Conservation (phyloP, 2,329 filamentous ascomycete genomes). For the Diaporthe sp. region DNA sequence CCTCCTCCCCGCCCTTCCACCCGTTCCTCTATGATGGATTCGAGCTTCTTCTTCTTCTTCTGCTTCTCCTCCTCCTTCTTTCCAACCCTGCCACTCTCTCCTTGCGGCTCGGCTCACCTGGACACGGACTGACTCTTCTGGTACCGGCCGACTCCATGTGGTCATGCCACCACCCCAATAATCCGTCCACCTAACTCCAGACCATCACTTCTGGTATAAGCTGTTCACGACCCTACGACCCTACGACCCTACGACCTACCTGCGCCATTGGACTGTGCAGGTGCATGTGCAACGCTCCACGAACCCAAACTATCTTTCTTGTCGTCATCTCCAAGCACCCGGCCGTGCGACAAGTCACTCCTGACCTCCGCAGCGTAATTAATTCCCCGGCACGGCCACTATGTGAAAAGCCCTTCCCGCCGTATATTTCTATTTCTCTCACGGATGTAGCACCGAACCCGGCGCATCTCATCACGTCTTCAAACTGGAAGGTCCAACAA, state of each 20-base stretch:
- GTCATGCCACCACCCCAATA: constrained; percentile 28
- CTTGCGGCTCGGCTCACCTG: constrained; percentile 23
- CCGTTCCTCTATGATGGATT: constrained; percentile 27
- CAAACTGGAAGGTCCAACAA: background rate
- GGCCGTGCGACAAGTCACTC: background rate
- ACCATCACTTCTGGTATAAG: constrained; percentile 15
- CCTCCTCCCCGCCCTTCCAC: constrained; percentile 22
- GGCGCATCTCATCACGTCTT: background rate
- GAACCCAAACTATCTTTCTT: background rate
- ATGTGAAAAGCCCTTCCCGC: constrained; percentile 18
- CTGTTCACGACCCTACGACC: background rate
- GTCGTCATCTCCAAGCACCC: background rate
- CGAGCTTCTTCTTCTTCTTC: constrained; percentile 7
- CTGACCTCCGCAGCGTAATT: background rate
- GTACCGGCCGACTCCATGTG: background rate
- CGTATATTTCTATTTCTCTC: background rate
- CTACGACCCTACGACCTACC: background rate
- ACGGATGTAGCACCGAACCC: background rate
- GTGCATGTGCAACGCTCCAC: constrained; percentile 6
- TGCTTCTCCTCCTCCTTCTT: background rate
- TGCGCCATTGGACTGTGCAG: background rate
- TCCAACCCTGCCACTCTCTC: constrained; percentile 4
- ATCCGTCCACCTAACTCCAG: background rate
- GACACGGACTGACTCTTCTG: constrained; percentile 21
- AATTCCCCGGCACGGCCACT: background rate